Percentiles rank a stretch among this genome's conserved stretches.
Evolutionary conservation across 129 eudicot genomes (phyloP).

Genomic region (Chrysanthemum seticuspe): DNA sequence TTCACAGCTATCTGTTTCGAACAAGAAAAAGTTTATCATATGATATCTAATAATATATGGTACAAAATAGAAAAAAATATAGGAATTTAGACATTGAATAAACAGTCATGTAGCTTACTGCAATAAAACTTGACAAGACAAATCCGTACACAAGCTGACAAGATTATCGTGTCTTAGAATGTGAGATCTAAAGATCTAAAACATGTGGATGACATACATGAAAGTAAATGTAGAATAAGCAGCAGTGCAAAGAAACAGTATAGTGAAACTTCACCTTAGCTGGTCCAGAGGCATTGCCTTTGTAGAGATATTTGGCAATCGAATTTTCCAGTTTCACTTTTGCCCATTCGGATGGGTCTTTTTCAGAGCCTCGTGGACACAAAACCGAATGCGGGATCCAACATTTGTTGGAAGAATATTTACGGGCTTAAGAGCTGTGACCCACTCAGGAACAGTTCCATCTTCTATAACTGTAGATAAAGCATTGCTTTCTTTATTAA

Average conservation of each 20-base stretch:
- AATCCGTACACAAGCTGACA: too few relatives aligned
- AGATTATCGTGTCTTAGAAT: too few relatives aligned
- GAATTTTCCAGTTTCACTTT: constrained; percentile 40
- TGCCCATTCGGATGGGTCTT: constrained; percentile 73
- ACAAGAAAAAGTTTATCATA: too few relatives aligned
- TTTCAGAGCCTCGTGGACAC: constrained; percentile 42
- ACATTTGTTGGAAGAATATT: constrained; percentile 55
- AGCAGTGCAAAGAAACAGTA: too few relatives aligned
- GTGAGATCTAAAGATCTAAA: too few relatives aligned
- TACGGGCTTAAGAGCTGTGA: constrained; percentile 58
- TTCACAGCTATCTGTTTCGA: too few relatives aligned
- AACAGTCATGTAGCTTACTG: too few relatives aligned
- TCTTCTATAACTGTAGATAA: constrained; percentile 16
- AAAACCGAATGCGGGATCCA: constrained; percentile 47
- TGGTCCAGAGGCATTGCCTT: constrained; percentile 72
- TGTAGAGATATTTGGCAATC: constrained; percentile 55
- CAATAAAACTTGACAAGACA: too few relatives aligned
- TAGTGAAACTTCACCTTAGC: constrained; percentile 23
- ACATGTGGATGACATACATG: neutral
- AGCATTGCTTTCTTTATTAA: constrained; percentile 10
- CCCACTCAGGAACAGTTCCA: constrained; percentile 48
- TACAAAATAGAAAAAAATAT: too few relatives aligned
- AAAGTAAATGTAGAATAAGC: too few relatives aligned
- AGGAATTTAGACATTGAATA: too few relatives aligned
- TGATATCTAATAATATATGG: too few relatives aligned